phyloP scores from a whole-genome alignment of 2,329 filamentous ascomycete genomes.

The Polychaeton citri region DNA sequence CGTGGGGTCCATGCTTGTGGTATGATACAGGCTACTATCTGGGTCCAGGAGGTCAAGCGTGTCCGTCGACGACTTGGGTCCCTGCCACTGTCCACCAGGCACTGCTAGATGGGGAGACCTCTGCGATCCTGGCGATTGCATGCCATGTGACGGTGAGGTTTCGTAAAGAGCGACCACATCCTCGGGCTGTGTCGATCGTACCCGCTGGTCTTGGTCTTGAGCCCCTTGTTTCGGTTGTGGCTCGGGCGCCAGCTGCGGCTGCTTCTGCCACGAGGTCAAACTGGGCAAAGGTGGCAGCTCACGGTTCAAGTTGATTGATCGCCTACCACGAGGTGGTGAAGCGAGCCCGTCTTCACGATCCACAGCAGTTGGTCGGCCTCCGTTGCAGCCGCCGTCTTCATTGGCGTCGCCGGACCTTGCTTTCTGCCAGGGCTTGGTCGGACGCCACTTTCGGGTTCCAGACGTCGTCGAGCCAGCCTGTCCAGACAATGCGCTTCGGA shows the following conservation, averaged over 20 bases:
- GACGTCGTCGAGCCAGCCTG: constrained; percentile 2
- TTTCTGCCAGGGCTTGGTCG: neutral
- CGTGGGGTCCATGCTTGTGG: neutral
- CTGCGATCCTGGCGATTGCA: neutral
- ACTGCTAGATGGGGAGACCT: neutral
- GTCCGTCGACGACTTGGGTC: neutral
- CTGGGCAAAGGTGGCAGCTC: constrained; percentile 35
- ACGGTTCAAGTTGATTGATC: constrained; percentile 29
- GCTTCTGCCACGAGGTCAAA: constrained; percentile 26
- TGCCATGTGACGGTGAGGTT: neutral
- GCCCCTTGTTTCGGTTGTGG: neutral
- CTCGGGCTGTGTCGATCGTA: neutral
- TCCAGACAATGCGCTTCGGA: constrained; percentile 10
- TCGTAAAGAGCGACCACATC: neutral
- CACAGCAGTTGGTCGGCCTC: neutral
- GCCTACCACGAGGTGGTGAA: neutral
- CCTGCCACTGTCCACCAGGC: neutral
- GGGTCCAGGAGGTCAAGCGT: neutral
- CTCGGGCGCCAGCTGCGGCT: neutral
- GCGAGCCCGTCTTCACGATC: neutral
- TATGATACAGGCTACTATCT: neutral
- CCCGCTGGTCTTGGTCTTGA: neutral
- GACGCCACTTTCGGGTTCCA: constrained; percentile 3
- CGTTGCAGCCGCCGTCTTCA: neutral
- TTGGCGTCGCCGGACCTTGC: neutral